Evolutionary conservation across 768 basidiomycete species (phyloP).

Genomic region (Hericium alpestre): DNA sequence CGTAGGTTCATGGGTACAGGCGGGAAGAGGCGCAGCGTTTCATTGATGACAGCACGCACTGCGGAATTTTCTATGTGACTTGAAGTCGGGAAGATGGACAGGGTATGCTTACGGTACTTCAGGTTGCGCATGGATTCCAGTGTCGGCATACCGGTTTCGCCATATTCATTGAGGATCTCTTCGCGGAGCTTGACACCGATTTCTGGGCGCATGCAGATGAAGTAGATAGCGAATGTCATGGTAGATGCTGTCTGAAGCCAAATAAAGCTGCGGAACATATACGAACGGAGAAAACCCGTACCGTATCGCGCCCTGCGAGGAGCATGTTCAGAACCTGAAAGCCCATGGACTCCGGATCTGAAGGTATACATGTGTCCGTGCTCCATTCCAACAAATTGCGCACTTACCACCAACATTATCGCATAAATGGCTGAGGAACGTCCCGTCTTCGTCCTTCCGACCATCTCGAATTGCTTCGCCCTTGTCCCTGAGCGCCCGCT

Average conservation of each 20-base stretch:
- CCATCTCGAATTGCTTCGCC: neutral
- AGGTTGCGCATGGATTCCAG: conserved; percentile 21
- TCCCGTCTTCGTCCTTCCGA: conserved; percentile 19
- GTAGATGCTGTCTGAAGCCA: conserved; percentile 15
- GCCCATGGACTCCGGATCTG: neutral
- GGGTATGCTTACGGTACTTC: neutral
- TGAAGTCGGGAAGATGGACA: conserved; percentile 1
- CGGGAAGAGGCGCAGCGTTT: conserved; percentile 6
- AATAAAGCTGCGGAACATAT: no score
- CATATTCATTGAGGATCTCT: conserved; percentile 21
- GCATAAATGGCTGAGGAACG: conserved; percentile 31
- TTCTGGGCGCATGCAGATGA: conserved; percentile 20
- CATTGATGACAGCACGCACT: conserved; percentile 25
- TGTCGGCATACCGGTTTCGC: conserved; percentile 16
- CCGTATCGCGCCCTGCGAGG: conserved; percentile 25
- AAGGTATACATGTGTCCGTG: neutral
- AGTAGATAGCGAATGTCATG: conserved; percentile 21
- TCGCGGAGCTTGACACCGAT: conserved; percentile 18
- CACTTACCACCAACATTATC: conserved; percentile 5
- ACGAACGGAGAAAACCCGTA: neutral
- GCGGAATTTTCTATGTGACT: conserved; percentile 12
- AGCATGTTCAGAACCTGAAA: conserved; percentile 24
- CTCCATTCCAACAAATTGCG: no score
- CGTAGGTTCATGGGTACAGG: neutral
- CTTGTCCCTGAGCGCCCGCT: neutral